A percentile compares a stretch with the other conserved stretches of the same genome.
Evolutionary conservation across 768 basidiomycete genomes (phyloP).

Genomic region (Mycena alexandri): DNA sequence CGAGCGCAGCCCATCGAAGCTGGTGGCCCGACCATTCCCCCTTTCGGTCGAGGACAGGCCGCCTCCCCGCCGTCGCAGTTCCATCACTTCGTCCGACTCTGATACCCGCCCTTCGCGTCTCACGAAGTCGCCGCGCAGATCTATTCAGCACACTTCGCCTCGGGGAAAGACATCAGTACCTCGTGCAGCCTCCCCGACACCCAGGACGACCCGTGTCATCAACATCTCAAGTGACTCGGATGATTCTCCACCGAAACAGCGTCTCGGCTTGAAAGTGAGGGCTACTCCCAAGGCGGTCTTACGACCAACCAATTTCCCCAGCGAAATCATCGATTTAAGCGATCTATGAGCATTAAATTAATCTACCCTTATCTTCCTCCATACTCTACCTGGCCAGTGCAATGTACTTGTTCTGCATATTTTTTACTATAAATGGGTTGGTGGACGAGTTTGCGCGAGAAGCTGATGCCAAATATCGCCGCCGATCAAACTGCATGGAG

Average conservation of each 20-base stretch:
- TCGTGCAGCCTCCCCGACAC: slow-evolving; percentile 32
- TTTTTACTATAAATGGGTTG: slow-evolving; percentile 18
- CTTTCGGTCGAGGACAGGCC: slow-evolving; percentile 27
- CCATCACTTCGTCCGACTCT: slow-evolving; percentile 22
- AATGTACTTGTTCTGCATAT: slow-evolving; percentile 19
- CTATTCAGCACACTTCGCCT: slow-evolving; percentile 41
- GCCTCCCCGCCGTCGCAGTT: slow-evolving; percentile 15
- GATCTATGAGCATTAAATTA: slow-evolving; percentile 15
- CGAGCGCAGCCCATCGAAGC: slow-evolving; percentile 3
- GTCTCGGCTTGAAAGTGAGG: neutral
- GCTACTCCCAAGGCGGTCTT: slow-evolving; percentile 8
- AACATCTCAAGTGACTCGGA: slow-evolving; percentile 35
- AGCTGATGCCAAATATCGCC: slow-evolving; percentile 6
- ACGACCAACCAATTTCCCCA: slow-evolving; percentile 14
- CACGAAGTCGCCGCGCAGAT: slow-evolving; percentile 49
- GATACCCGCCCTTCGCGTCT: slow-evolving; percentile 25
- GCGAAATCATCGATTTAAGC: slow-evolving; percentile 31
- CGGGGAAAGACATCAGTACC: slow-evolving; percentile 7
- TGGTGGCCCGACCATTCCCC: slow-evolving; percentile 21
- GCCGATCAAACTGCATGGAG: slow-evolving; percentile 19
- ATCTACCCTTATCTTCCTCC: neutral
- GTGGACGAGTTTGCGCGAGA: slow-evolving; percentile 17
- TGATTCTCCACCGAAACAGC: slow-evolving; percentile 4
- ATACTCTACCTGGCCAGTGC: neutral
- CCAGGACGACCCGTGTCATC: slow-evolving; percentile 12